Evolutionary conservation across 495 filamentous ascomycete species (phyloP).

Genomic region (Aspergillus indologenus): DNA sequence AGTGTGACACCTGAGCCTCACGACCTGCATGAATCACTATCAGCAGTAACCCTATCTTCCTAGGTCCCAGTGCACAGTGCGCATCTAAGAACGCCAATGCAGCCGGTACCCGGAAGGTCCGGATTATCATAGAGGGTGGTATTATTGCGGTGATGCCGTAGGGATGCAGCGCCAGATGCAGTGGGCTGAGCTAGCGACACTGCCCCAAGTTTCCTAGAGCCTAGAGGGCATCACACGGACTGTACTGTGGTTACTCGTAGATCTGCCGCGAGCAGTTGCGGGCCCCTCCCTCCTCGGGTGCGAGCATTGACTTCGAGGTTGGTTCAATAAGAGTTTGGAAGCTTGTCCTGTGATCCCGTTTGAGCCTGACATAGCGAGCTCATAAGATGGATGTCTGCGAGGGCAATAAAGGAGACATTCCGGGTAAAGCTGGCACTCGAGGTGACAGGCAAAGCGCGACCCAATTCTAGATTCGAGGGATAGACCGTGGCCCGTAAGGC

Average conservation of each 20-base stretch:
- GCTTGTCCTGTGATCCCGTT: not conserved
- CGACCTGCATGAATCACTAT: not conserved
- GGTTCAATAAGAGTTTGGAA: too few relatives aligned
- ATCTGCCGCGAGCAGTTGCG: not conserved
- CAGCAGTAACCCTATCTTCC: not conserved
- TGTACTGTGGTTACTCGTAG: not conserved
- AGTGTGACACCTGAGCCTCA: not conserved
- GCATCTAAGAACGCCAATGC: conserved; percentile 10
- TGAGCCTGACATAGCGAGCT: not conserved
- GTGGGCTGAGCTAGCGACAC: too few relatives aligned
- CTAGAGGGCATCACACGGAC: too few relatives aligned
- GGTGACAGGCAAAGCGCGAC: not conserved
- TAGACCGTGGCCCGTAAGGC: not conserved
- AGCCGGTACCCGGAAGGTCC: conserved; percentile 2
- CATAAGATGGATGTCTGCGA: too few relatives aligned
- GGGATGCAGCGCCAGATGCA: not conserved
- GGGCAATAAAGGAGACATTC: too few relatives aligned
- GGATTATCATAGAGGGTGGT: conserved; percentile 10
- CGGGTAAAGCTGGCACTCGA: not conserved
- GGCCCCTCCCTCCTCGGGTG: too few relatives aligned
- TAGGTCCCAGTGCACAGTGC: not conserved
- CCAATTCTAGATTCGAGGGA: not conserved
- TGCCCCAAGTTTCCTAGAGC: too few relatives aligned
- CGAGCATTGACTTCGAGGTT: too few relatives aligned
- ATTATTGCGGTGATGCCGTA: not conserved